These are phyloP conservation scores for Poterioochromonas sp. DNA, from an alignment of 352 stramenopile species.

Conservation along the genomic window DNA sequence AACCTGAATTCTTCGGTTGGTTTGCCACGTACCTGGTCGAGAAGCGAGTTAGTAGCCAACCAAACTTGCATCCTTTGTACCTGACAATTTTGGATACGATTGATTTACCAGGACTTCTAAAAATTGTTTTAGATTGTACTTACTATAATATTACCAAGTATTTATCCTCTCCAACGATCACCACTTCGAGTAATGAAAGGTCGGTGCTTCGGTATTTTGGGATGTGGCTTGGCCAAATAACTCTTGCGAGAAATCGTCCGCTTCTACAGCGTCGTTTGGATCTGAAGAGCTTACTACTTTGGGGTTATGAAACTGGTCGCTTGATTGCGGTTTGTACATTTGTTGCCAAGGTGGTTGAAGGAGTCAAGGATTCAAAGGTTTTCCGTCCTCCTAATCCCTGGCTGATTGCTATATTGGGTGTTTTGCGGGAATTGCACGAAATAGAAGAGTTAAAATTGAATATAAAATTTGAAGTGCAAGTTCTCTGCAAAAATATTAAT, in stretches of 20 bases:
- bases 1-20: constrained; percentile 87
- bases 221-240: constrained; percentile 96
- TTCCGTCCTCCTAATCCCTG: constrained; percentile 97
- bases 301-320: constrained; percentile 84
- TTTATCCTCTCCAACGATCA: constrained; percentile 92
- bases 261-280: constrained; percentile 94
- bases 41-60: constrained; percentile 93
- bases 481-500: constrained; percentile 97
- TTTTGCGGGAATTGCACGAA: constrained; percentile 93
- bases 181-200: constrained; percentile 91
- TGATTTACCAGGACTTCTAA: constrained; percentile 68
- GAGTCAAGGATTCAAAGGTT: constrained; percentile 87
- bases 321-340: constrained; percentile 96
- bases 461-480: constrained; percentile 99
- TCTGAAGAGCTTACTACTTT: constrained; percentile 94
- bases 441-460: constrained; percentile 99
- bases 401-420: constrained; percentile 96
- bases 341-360: constrained; percentile 95
- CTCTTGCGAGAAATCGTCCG: constrained; percentile 90
- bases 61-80: constrained; percentile 96
- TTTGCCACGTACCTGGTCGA: constrained; percentile 97
- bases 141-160: constrained; percentile 88
- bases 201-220: constrained; percentile 96
- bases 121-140: constrained; percentile 85
- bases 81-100: constrained; percentile 94